Evolutionary conservation across 1,284 basidiomycete genomes (phyloP), one percentile per base, ranked within the genome.

Genomic region (Trametes hirsuta): DNA sequence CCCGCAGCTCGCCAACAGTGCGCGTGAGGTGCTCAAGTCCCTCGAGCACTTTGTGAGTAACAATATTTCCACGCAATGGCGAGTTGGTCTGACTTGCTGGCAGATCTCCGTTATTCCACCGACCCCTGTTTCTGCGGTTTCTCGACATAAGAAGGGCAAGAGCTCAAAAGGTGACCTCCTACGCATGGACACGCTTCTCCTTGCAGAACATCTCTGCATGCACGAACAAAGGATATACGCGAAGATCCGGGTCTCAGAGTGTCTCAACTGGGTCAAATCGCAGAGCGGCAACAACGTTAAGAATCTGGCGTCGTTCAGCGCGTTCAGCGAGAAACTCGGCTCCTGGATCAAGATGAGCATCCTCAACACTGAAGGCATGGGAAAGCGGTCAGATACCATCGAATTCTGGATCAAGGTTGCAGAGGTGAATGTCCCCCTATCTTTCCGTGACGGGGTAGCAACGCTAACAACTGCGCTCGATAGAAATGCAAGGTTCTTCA

Each of bases 331-430:
- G 66, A 82, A 82, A 64, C 72, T 92, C 30, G 81, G 79, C 22
- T 72, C 77, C 18, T 91, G 87, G 87, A 87, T 91, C 18, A 88
- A 87, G 69, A 73, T 72, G 35, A 87, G 82, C 66, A 79, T 90
- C 37, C 71, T 91, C 37, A 79, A 72, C 53, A 75, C 78, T 53
- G 82, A 85, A 10, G 75, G 74, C 2, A 71, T 85, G 53, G 76
- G 76, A 12, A 83, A 79, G 67, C 77, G 88, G 45, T 81, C 85
- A 5, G 80, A 84, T 53, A 81, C 79, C n/a, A 75, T 90, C 37
- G 86, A 89, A 59, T 82, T 85, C 69, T 91, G 88, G 89, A 86
- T 91, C 64, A 87, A 84, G 67, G 84, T 90, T 36, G 86, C 88
- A 10, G 88, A 91, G 82, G 90, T 90, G 62, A 51, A 53, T 18